Conservation (phyloP, 306 rosid genomes). For the Citrullus mucosospermus region DNA sequence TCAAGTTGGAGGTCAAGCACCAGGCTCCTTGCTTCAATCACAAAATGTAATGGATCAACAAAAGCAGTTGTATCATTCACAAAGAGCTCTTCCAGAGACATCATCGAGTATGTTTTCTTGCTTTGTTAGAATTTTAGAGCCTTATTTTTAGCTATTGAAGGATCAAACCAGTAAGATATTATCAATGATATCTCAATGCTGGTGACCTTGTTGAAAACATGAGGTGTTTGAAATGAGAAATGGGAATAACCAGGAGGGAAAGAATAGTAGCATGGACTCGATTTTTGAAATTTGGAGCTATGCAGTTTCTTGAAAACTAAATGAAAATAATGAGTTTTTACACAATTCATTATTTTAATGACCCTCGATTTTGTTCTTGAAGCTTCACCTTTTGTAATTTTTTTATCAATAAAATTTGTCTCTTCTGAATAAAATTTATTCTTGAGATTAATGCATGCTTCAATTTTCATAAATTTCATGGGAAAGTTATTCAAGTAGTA, state of each 20-base stretch:
- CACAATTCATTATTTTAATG: not conserved
- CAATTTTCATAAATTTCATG: not conserved
- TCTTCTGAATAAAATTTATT: not conserved
- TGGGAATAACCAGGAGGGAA: not conserved
- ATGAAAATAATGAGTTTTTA: not conserved
- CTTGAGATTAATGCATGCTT: not conserved
- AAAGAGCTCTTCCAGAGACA: constrained; percentile 62
- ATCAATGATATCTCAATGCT: not conserved
- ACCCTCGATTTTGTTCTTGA: not conserved
- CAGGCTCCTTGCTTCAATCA: constrained; percentile 61
- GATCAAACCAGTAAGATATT: constrained; percentile 1
- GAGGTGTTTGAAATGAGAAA: not conserved
- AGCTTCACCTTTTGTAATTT: not conserved
- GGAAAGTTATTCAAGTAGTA: not conserved
- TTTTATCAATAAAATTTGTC: not conserved
- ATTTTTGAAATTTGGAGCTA: not conserved
- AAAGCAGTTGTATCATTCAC: constrained; percentile 68
- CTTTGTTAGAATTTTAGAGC: not conserved
- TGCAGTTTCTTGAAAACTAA: not conserved
- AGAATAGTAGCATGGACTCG: not conserved
- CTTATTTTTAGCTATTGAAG: not conserved
- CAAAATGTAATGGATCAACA: constrained; percentile 66
- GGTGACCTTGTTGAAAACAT: not conserved
- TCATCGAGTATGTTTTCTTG: constrained; percentile 49
- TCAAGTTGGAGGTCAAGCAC: constrained; percentile 41